Base-by-base conservation (phyloP, 2,329 filamentous ascomycete species). In the Aspergillus persii region DNA sequence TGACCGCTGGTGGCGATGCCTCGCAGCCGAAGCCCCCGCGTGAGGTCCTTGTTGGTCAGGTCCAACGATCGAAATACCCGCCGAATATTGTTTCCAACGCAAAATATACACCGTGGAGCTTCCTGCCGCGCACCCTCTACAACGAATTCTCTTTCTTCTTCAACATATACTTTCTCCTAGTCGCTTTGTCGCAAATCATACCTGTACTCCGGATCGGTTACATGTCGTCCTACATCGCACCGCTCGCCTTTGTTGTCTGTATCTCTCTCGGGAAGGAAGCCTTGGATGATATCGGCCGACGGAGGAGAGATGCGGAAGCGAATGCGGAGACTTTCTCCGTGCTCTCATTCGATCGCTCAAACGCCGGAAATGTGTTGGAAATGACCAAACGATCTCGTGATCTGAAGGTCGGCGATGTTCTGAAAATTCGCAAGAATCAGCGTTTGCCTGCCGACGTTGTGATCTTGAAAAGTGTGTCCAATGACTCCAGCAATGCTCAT, bases 71-170 rank as follows among this genome's bases (percentile, higher is more conserved):
- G 53, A 87, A 89, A 66, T 98, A 94, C 74, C 94, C 95, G 8
- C 86, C 90, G 8, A 99, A 99, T 75, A 85, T 92, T 58, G 86
- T 99, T 52, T 98, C 94, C 39, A 98, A 99, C 74, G 94, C 95
- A 57, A 99, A 98, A 82, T 99, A 99, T 76, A 98, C 94, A 31
- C 87, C 93, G 1, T 89, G 93, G 80, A 96, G 90, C 54, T 99
- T 99, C 76, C 83, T 99, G 12, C 96, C 96, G 2, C 83, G 94
- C 54, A 99, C 95, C 0, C 81, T 99, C 26, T 99, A 97, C 78
- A 98, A 98, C 78, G 95, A 99, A 73, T 99, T 99, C 74, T 97
- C 94, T 60, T 99, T 98, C 81, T 99, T 99, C 79, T 96, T 99
- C 83, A 99, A 99, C 83, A 91, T 98, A 82, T 99, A 99, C 75